Base-by-base conservation (phyloP, 208 protist genomes). In the Trypanosoma scelopori region DNA sequence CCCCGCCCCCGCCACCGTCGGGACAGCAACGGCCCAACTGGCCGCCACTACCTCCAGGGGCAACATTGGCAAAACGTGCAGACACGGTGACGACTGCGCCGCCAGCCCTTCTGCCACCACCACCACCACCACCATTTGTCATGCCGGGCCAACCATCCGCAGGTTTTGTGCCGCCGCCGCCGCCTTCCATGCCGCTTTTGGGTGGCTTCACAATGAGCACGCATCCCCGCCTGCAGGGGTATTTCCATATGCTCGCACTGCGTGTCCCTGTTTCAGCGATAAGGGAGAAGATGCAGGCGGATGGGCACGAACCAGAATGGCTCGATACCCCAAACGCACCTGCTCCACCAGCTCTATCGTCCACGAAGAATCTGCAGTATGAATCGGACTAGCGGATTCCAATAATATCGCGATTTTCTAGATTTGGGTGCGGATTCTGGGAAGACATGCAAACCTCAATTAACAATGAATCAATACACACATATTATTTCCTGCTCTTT, bases 171-270 rank as follows among this genome's bases (percentile, higher is more conserved):
- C 56, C 42, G 16, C 69, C 59, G 25, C 63, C 63, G 18, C 76
- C 76, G 1, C 77, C 69, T 13, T 51, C 79, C n/a, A 70, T 76
- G 52, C 83, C 79, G 15, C 74, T 79, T 22, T 60, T 82, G 58
- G 81, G 7, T 43, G 66, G 15, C 43, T 76, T 71, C 22, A 66
- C 51, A 3, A 86, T 87, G 79, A 55, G 69, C 18, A 59, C 55
- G 0, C 82, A 92, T 49, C 85, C 83, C 20, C 53, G 66, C 22
- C 69, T 92, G 47, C 69, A 55, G 5, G 83, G 79, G 7, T 94
- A 89, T 52, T 94, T 86, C 63, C 72, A 85, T 45, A 74, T 94
- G 74, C 37, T 86, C 3, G 60, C 79, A 12, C 56, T 90, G 22
- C 68, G 78, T 20, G 79, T 92, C 6, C 81, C 79, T 0, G 46